Base-by-base conservation (phyloP, 1,284 basidiomycete species). In the Trichosporon sp. region DNA sequence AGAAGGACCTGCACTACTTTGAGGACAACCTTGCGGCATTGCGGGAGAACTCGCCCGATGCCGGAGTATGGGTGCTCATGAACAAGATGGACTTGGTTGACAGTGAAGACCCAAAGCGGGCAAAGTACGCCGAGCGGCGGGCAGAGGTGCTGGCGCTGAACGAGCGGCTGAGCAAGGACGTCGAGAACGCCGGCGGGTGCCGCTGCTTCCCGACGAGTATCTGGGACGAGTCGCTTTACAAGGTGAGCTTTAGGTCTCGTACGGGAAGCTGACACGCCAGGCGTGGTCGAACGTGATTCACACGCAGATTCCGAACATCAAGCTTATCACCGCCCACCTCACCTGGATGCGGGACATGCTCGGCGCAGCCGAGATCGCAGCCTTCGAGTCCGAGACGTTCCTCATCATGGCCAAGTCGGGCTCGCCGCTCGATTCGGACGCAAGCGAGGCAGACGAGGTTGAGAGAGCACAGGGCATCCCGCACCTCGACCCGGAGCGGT, bases 211-310 rank as follows among this genome's bases (percentile, higher is more conserved):
- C 91, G n/a, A 99, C 95, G 23, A 95, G 91, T 73, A 99, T 99
- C 69, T 97, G 95, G 82, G 95, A 99, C 78, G 95, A 99, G 80
- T 94, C 90, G 68, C 81, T 99, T 56, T 99, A 99, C 83, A 92
- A 91, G 84, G 95, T 90, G 74, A 69, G 85, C 74, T 13, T 16
- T 2, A 14, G 1, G n/a, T 23, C 4, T 2, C 7, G 14, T 59
- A 4, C 27, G 11, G n/a, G n/a, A n/a, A 57, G 25, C 60, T 23
- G 8, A 27, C 19, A 54, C 32, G 40, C 8, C 69, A 97, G 91
- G 95, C 96, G 10, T 99, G 95, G 96, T 98, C 96, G 27, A 88
- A 88, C 67, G 96, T 99, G 69, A 93, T 99, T 8, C 93, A 97
- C 74, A 93, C 92, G 10, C 85, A 98, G 67, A 96, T 99, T 63